Evolutionary conservation across 495 filamentous ascomycete genomes (phyloP).

Genomic region (Aspergillus heteromorphus): DNA sequence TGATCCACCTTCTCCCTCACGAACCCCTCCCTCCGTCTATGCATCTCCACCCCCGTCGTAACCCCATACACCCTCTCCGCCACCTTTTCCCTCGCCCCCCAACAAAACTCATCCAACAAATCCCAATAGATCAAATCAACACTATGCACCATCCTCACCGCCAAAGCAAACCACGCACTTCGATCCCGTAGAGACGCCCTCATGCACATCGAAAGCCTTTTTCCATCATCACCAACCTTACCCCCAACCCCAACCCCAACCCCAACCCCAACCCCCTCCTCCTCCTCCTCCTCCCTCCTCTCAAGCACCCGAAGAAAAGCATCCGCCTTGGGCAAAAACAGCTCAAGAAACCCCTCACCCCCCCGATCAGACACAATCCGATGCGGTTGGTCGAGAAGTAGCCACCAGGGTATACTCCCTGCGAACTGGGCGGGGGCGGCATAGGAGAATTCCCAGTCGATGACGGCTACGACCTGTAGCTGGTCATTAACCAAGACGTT

Average conservation of each 20-base stretch:
- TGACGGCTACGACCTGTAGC: constrained; percentile 10
- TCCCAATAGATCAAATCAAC: constrained; percentile 7
- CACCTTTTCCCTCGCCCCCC: neutral
- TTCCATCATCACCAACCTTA: neutral
- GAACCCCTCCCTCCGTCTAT: neutral
- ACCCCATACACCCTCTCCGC: neutral
- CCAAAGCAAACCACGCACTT: constrained; percentile 6
- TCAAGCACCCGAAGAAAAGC: neutral
- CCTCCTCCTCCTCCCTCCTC: neutral
- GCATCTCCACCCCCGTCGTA: neutral
- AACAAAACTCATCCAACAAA: constrained; percentile 4
- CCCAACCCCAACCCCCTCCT: neutral
- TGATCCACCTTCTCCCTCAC: neutral
- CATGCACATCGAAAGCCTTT: neutral
- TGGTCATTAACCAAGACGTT: constrained; percentile 24
- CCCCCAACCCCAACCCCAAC: too few species aligned
- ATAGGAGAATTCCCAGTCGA: constrained; percentile 20
- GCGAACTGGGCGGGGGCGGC: constrained; percentile 15
- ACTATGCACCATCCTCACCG: neutral
- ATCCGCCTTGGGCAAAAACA: neutral
- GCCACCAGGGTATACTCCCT: constrained; percentile 11
- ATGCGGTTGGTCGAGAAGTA: constrained; percentile 12
- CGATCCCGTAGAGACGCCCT: constrained; percentile 1
- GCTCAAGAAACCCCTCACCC: neutral
- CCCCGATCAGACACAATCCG: neutral